Evolutionary conservation across 176 grass and related monocot species (phyloP).

Genomic region (Melocanna baccifera): DNA sequence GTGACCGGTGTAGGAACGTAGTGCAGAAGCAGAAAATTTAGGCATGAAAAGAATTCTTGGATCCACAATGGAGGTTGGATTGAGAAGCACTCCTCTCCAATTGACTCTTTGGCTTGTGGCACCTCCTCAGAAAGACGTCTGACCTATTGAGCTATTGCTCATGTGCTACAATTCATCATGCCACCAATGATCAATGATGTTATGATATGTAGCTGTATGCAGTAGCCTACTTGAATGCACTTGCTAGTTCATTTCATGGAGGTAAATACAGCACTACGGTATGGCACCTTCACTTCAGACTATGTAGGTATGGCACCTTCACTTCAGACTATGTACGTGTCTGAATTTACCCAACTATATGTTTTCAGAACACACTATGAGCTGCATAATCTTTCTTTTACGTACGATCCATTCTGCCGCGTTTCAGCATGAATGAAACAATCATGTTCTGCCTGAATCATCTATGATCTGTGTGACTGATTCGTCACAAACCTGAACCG

Average conservation of each 20-base stretch:
- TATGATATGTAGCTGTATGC: background rate
- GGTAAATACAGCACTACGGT: background rate
- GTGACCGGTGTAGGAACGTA: background rate
- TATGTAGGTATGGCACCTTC: no score
- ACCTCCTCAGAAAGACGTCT: background rate
- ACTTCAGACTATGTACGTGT: background rate
- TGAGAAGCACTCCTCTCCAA: conserved; percentile 54
- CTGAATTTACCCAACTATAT: background rate
- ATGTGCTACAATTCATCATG: conserved; percentile 31
- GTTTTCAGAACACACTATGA: background rate
- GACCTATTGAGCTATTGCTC: background rate
- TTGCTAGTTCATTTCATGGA: background rate
- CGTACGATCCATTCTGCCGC: background rate
- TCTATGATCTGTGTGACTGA: no score
- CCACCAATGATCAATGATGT: conserved; percentile 7
- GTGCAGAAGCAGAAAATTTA: conserved; percentile 3
- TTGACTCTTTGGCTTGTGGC: conserved; percentile 29
- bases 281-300: no score
- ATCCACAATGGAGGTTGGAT: conserved; percentile 40
- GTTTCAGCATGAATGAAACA: background rate
- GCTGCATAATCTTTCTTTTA: background rate
- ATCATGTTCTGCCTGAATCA: no score
- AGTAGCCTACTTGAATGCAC: background rate
- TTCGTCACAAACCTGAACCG: no score
- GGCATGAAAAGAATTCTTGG: conserved; percentile 23